A percentile compares a stretch with the other conserved stretches of the same genome.
These are phyloP conservation scores for Pseudogymnoascus verrucosus DNA, from an alignment of 2,329 filamentous ascomycete species.

Conservation along the genomic window DNA sequence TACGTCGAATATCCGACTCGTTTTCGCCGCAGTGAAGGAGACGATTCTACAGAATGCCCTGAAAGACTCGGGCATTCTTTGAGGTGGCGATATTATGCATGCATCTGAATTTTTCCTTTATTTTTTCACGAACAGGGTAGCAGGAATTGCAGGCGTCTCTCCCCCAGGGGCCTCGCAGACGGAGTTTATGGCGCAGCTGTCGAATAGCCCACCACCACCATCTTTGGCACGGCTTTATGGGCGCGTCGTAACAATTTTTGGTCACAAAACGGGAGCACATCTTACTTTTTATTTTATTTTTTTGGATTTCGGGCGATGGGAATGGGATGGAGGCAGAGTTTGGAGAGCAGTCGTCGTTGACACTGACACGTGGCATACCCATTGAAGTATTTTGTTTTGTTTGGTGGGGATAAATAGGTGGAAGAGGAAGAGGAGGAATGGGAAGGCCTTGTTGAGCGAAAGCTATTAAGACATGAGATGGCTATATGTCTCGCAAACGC, in stretches of 20 bases:
- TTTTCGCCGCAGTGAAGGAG: slow-evolving; percentile 97
- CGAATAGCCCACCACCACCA: not conserved
- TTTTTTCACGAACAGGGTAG: not conserved
- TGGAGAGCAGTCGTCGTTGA: slow-evolving; percentile 6
- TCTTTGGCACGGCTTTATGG: slow-evolving; percentile 4
- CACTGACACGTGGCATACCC: slow-evolving; percentile 8
- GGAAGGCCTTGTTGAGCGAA: slow-evolving; percentile 1
- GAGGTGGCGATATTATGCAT: slow-evolving; percentile 26
- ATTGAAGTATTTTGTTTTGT: slow-evolving; percentile 7
- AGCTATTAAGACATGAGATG: slow-evolving; percentile 1
- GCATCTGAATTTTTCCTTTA: slow-evolving; percentile 2
- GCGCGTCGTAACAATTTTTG: not conserved
- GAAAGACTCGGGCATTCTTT: slow-evolving; percentile 95
- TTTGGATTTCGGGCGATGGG: not conserved
- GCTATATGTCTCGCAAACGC: slow-evolving; percentile 6
- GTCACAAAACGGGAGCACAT: slow-evolving; percentile 1
- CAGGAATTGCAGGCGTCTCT: not conserved
- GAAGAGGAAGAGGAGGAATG: not conserved
- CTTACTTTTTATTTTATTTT: not conserved
- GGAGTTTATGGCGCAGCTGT: slow-evolving; percentile 8
- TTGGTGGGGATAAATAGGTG: slow-evolving; percentile 5
- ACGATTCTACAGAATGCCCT: slow-evolving; percentile 97
- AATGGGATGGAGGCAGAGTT: not conserved
- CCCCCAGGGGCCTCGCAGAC: not conserved
- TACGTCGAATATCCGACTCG: slow-evolving; percentile 93